phyloP scores from a whole-genome alignment of 768 basidiomycete genomes.

The Hysterangium stoloniferum region DNA sequence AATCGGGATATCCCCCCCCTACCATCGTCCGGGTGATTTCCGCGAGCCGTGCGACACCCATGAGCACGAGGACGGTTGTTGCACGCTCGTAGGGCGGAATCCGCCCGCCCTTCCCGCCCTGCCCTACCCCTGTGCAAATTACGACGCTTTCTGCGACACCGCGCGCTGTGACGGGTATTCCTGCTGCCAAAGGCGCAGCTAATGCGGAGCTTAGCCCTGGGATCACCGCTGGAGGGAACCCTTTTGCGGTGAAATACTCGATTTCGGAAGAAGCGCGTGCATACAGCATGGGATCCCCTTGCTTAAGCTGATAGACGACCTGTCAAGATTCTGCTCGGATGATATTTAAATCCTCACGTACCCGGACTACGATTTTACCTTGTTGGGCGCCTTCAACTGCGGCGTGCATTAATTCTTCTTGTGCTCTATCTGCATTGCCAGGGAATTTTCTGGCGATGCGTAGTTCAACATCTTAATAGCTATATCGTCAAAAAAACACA shows the following conservation, averaged over 20 bases:
- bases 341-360: slow-evolving; percentile 28
- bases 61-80: slow-evolving; percentile 78
- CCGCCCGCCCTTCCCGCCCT: slow-evolving; percentile 70
- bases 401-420: slow-evolving; percentile 89
- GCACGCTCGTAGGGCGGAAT: slow-evolving; percentile 84
- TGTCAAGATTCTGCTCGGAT: not conserved
- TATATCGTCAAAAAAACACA: too few species aligned
- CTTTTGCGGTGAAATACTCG: slow-evolving; percentile 80
- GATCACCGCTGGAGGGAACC: slow-evolving; percentile 76
- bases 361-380: slow-evolving; percentile 83
- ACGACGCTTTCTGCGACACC: slow-evolving; percentile 87
- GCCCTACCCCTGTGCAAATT: slow-evolving; percentile 91
- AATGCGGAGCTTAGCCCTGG: slow-evolving; percentile 89
- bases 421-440: slow-evolving; percentile 92
- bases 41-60: slow-evolving; percentile 87
- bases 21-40: slow-evolving; percentile 61
- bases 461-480: slow-evolving; percentile 41
- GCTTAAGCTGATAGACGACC: slow-evolving; percentile 61
- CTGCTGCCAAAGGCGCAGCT: slow-evolving; percentile 82
- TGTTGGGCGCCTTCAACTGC: slow-evolving; percentile 74
- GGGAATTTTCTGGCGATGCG: slow-evolving; percentile 96
- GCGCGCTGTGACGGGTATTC: slow-evolving; percentile 91
- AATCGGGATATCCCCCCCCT: slow-evolving; percentile 57
- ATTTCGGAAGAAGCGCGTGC: slow-evolving; percentile 94
- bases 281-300: slow-evolving; percentile 95